Base-by-base conservation (phyloP, 129 eudicot species). In the Apium graveolens region DNA sequence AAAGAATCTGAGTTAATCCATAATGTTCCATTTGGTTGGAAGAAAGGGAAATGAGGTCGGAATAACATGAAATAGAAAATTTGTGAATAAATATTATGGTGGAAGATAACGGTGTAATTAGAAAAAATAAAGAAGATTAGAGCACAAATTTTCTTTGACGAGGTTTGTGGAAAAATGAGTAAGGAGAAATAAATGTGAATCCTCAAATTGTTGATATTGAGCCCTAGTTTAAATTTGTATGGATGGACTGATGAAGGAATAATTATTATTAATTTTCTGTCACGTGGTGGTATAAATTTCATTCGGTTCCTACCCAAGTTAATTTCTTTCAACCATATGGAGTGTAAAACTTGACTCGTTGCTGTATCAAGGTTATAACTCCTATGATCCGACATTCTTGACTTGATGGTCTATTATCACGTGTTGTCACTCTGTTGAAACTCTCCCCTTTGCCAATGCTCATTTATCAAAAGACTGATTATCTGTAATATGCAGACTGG, bases 401-500 rank as follows among this genome's bases (percentile, higher is more conserved):
- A 37, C 68, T 26, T 55, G 29, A 55, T 53, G 35, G 48, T 3
- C 66, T 63, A 45, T 60, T 69, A 42, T 42, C 10, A n/a, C 4
- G n/a, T 31, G 39, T 12, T 66, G 42, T 37, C 37, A 26, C 26
- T 41, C 7, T 20, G 45, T 42, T 43, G n/a, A 44, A 43, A 5
- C 1, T n/a, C n/a, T 44, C 76, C 6, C 7, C 0, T 68, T 16
- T 18, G 5, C 18, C 31, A 27, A 26, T 5, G 14, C 11, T 43
- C 26, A n/a, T 26, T 74, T 74, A 2, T 44, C 43, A 44, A 42
- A 43, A 73, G n/a, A 5, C 18, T 74, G 5, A 16, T 44, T 21
- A 20, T 38, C 34, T 26, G 1, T 74, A 18, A 26, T 85, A 14
- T 69, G 46, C 87, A 96, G 99, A 96, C 70, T 96, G 99, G 99